Evolutionary conservation across 345 rosid genomes (phyloP).

Genomic region (Eucalyptus globulus): DNA sequence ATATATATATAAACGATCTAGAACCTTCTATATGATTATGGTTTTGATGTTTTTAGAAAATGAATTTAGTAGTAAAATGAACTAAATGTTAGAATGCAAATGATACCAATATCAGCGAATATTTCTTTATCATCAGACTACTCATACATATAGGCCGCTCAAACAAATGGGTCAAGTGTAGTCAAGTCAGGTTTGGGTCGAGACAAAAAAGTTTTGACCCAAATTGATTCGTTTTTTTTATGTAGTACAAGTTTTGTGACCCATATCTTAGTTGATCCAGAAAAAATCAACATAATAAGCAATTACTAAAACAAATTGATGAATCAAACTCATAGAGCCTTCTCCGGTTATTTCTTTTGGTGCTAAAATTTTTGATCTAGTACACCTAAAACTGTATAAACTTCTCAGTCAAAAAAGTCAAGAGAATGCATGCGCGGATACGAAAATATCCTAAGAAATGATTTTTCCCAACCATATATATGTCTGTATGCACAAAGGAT

Average conservation of each 20-base stretch:
- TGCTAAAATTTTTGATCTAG: neutral
- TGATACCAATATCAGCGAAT: neutral
- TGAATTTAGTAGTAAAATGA: neutral
- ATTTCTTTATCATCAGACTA: neutral
- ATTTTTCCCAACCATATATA: accelerated
- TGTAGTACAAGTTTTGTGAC: neutral
- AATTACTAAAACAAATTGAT: neutral
- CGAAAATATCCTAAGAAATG: no score
- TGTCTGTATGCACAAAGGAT: neutral
- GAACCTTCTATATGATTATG: neutral
- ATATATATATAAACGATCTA: no score
- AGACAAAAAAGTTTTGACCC: accelerated
- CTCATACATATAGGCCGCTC: neutral
- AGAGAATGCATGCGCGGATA: neutral
- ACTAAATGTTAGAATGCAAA: neutral
- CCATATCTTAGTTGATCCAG: neutral
- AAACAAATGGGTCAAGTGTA: neutral
- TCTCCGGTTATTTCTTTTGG: neutral
- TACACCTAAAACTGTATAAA: accelerated
- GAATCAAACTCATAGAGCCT: neutral
- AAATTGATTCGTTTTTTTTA: no score
- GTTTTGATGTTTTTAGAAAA: neutral
- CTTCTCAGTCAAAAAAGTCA: neutral
- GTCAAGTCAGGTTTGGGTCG: neutral
- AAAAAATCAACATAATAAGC: neutral